phyloP scores from a whole-genome alignment of 2,329 filamentous ascomycete species.

The Cordyceps militaris region DNA sequence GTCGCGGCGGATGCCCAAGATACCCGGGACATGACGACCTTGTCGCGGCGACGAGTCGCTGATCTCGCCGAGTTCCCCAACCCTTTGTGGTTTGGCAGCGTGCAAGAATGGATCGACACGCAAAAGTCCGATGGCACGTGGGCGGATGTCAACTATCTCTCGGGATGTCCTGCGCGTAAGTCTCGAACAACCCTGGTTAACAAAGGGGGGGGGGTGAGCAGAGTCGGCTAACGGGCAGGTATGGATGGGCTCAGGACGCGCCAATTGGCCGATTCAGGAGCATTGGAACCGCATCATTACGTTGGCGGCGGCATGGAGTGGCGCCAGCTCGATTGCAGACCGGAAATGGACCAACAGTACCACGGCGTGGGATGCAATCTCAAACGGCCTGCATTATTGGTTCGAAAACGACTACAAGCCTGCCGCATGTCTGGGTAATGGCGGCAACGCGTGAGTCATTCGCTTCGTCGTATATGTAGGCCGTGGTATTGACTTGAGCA shows the following conservation, averaged over 20 bases:
- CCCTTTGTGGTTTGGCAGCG: conserved; percentile 16
- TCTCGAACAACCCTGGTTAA: background rate
- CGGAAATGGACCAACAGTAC: conserved; percentile 15
- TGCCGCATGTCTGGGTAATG: conserved; percentile 18
- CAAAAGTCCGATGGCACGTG: conserved; percentile 20
- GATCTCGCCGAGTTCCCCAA: conserved; percentile 19
- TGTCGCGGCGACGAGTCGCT: conserved; percentile 16
- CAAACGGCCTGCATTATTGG: conserved; percentile 19
- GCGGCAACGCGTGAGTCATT: conserved; percentile 15
- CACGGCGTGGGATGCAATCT: conserved; percentile 14
- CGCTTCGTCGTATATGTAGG: background rate
- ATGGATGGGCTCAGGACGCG: conserved; percentile 14
- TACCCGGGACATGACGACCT: conserved; percentile 11
- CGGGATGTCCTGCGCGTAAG: conserved; percentile 19
- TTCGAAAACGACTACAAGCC: conserved; percentile 19
- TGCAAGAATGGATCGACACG: conserved; percentile 16
- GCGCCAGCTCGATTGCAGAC: conserved; percentile 13
- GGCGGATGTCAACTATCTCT: conserved; percentile 19
- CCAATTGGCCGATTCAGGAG: conserved; percentile 20
- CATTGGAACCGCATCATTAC: conserved; percentile 19
- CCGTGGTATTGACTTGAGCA: background rate
- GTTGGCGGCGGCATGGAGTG: conserved; percentile 20
- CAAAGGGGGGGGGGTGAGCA: background rate
- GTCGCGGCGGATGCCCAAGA: conserved; percentile 3
- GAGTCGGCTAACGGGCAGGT: background rate